A percentile compares a stretch with the other conserved stretches of the same genome.
Conservation (phyloP, 148 eudicot genomes). For the Diospyros kaki region DNA sequence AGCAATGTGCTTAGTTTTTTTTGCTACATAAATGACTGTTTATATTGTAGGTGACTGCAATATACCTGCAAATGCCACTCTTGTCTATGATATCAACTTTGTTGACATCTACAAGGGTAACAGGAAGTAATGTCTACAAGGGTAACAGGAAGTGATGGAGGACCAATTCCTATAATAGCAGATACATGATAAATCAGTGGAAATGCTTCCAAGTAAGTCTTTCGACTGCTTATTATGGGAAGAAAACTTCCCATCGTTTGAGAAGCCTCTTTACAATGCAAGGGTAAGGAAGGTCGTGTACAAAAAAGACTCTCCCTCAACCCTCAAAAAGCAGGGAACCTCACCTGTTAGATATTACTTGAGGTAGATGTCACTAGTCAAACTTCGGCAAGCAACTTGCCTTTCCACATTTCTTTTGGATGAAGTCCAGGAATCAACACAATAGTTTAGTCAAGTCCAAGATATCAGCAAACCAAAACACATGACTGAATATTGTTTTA, state of each 20-base stretch:
- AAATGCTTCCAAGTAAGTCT: slow-evolving; percentile 12
- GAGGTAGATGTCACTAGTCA: no score
- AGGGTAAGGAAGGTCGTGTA: background rate
- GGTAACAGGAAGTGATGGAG: slow-evolving; percentile 65
- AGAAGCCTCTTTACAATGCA: background rate
- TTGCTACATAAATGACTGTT: background rate
- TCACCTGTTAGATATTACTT: no score
- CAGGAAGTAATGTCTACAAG: slow-evolving; percentile 58
- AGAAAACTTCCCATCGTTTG: background rate
- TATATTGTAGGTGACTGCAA: slow-evolving; percentile 77
- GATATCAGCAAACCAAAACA: no score
- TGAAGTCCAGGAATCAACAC: no score
- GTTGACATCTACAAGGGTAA: slow-evolving; percentile 67
- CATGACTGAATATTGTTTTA: no score
- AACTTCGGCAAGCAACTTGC: no score
- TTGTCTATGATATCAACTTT: slow-evolving; percentile 66
- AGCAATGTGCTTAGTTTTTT: no score
- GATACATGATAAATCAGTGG: background rate
- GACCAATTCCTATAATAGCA: background rate
- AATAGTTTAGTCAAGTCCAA: no score
- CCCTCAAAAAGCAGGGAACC: no score
- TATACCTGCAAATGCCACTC: slow-evolving; percentile 85
- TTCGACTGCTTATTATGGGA: background rate
- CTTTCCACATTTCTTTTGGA: no score
- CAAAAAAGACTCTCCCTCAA: no score